Evolutionary conservation across 768 basidiomycete species (phyloP).

Genomic region (Mycena indigotica): DNA sequence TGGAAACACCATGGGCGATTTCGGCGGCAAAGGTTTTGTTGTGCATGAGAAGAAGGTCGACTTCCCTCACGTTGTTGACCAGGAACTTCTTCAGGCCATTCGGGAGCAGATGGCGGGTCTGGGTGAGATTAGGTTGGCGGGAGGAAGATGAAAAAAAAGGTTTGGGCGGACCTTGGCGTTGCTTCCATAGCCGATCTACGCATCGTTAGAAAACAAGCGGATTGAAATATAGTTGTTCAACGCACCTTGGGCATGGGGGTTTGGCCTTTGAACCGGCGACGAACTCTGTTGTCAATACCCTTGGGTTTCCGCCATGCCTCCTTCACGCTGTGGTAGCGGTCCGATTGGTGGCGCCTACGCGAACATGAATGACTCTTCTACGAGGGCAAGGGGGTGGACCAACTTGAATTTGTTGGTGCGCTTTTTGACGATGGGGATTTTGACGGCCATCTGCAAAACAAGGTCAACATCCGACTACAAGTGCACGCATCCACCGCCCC

Average conservation of each 20-base stretch:
- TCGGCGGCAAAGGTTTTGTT: conserved; percentile 95
- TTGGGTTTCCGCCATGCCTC: conserved; percentile 99
- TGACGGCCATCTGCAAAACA: conserved; percentile 48
- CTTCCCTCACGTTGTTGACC: conserved; percentile 89
- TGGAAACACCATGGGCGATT: conserved; percentile 95
- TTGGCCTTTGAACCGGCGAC: conserved; percentile 94
- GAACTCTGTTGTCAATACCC: conserved; percentile 99
- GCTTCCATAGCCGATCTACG: conserved; percentile 73
- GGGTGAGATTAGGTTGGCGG: conserved; percentile 5
- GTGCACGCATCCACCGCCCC: background rate
- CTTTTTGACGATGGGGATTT: conserved; percentile 84
- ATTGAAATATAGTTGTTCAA: conserved; percentile 1
- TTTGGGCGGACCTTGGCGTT: conserved; percentile 36
- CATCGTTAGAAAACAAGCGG: background rate
- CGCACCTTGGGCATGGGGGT: conserved; percentile 93
- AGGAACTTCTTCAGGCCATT: conserved; percentile 96
- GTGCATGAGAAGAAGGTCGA: conserved; percentile 97
- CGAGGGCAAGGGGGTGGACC: conserved; percentile 32
- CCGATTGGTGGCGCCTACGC: conserved; percentile 93
- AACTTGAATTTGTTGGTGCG: conserved; percentile 97
- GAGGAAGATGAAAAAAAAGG: background rate
- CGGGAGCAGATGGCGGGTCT: conserved; percentile 93
- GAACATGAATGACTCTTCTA: conserved; percentile 1
- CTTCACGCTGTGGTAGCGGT: conserved; percentile 96
- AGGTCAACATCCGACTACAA: background rate